Base-by-base conservation (phyloP, 306 rosid species). In the Cyamopsis tetragonoloba region DNA sequence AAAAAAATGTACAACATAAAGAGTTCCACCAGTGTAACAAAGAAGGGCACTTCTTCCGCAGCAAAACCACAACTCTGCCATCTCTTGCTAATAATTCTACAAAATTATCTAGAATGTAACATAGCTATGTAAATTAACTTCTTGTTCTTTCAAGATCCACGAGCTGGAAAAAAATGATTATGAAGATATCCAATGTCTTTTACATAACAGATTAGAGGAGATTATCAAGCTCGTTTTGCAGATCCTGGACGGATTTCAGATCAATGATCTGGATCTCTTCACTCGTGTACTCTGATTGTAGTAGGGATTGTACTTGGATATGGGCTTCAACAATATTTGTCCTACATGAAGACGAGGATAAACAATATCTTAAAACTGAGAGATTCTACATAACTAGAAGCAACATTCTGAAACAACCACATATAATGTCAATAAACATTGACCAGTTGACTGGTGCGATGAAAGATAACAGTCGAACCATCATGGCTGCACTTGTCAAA, bases 261-360 rank as follows among this genome's bases (percentile, higher is more conserved):
- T 86, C 83, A 76, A 89, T 84, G 61, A 65, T 84, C 74, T 83
- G 83, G 44, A 92, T 80, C 67, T 92, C 98, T 78, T 90, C 90
- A 10, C 71, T 59, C 1, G 92, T 83, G 83, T 93, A 93, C 77
- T 93, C 99, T 20, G 90, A 76, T 71, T 84, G 85, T 1, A 93
- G 80, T 27, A 93, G 70, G 61, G 84, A 66, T 51, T 82, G 92
- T 64, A 93, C 80, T 85, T 90, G 99, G 67, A 77, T 64, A 75
- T 93, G 97, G 51, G 99, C 99, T 80, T 93, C 99, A 50, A 90
- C 83, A 11, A 93, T 90, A 72, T 93, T 93, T 65, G 95, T 91
- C 81, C 98, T 93, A 67, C 73, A 62, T 0, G 6, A 31, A 65
- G 7, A 62, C 17, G 3, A 26, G 19, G 19, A 20, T 34, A 23